A percentile compares a stretch with the other conserved stretches of the same genome.
Evolutionary conservation across 2,329 filamentous ascomycete genomes (phyloP).

Genomic region (Ambrosiella cleistominuta): DNA sequence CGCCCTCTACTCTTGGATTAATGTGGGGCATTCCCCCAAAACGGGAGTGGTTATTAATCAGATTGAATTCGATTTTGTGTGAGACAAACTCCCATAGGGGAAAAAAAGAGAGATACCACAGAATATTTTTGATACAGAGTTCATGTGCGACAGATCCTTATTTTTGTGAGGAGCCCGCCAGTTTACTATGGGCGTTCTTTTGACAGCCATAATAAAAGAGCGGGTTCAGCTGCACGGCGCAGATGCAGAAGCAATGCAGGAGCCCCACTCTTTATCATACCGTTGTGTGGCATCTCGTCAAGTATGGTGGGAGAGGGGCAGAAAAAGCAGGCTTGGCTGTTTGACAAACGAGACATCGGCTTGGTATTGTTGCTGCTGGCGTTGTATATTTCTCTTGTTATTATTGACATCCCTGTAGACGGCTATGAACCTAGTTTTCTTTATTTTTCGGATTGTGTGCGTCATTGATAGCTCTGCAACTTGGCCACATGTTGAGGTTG

Average conservation of each 20-base stretch:
- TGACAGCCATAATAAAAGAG: not conserved
- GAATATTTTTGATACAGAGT: not conserved
- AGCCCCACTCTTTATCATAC: slow-evolving; percentile 2
- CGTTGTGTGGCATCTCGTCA: not conserved
- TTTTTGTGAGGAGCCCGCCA: not conserved
- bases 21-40: not conserved
- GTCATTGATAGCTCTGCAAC: no score
- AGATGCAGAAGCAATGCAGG: not conserved
- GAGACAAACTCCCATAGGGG: not conserved
- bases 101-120: not conserved
- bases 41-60: not conserved
- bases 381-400: no score
- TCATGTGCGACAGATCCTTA: not conserved
- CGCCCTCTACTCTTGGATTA: not conserved
- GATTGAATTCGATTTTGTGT: not conserved
- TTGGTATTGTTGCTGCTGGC: no score
- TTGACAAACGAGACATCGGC: not conserved
- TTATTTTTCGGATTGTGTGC: no score
- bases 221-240: not conserved
- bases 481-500: no score
- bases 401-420: no score
- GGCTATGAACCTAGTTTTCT: no score
- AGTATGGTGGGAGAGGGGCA: not conserved
- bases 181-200: not conserved
- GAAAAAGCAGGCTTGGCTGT: not conserved